These are phyloP conservation scores for Xylariaceae sp. DNA, from an alignment of 2,329 filamentous ascomycete genomes.

Conservation along the genomic window DNA sequence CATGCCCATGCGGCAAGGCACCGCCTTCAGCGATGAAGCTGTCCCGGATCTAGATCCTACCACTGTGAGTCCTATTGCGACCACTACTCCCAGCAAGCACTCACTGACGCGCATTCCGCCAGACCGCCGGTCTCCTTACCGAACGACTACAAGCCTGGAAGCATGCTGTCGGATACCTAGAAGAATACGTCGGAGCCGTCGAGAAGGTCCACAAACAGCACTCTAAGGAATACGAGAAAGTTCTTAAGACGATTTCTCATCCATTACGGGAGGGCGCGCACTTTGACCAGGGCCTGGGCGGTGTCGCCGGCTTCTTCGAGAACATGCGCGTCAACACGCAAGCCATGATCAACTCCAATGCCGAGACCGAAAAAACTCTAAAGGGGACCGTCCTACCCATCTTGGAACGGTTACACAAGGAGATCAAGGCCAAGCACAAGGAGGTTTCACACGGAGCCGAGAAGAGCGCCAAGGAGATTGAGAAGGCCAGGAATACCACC, in stretches of 20 bases:
- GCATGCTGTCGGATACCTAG: constrained; percentile 84
- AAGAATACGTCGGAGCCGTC: constrained; percentile 81
- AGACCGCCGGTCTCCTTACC: constrained; percentile 76
- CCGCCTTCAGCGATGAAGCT: constrained; percentile 51
- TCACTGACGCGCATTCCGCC: constrained; percentile 4
- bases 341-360: constrained; percentile 81
- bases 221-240: constrained; percentile 92
- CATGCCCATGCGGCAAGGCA: constrained; percentile 44
- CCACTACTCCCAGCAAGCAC: constrained; percentile 1
- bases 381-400: constrained; percentile 83
- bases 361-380: constrained; percentile 86
- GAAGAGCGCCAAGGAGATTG: constrained; percentile 85
- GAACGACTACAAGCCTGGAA: constrained; percentile 95
- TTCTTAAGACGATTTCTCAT: constrained; percentile 85
- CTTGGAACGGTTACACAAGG: constrained; percentile 85
- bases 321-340: constrained; percentile 90
- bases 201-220: constrained; percentile 83
- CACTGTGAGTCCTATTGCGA: constrained; percentile 39
- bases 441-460: constrained; percentile 76
- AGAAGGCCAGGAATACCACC: constrained; percentile 78
- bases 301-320: constrained; percentile 86
- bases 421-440: constrained; percentile 96
- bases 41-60: constrained; percentile 55
- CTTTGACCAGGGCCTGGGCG: constrained; percentile 86
- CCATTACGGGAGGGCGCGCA: constrained; percentile 88